phyloP scores from a whole-genome alignment of 2,329 filamentous ascomycete species.

The Dactylellina leptospora region DNA sequence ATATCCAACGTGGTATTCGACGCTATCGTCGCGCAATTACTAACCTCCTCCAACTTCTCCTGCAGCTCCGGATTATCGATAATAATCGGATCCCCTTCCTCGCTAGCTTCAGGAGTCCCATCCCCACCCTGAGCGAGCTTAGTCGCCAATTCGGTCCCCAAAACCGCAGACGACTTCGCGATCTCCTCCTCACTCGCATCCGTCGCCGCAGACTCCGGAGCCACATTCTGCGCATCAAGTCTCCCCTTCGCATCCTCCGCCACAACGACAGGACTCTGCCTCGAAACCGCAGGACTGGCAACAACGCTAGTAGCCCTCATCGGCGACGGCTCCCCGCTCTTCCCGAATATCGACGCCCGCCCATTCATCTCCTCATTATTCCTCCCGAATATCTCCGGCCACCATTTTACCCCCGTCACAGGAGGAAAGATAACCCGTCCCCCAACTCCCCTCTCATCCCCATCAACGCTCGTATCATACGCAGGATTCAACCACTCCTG shows the following conservation, averaged over 20 bases:
- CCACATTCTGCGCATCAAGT: slow-evolving; percentile 4
- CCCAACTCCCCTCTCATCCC: slow-evolving; percentile 65
- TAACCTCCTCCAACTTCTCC: slow-evolving; percentile 16
- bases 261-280: slow-evolving; percentile 54
- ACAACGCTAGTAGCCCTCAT: slow-evolving; percentile 65
- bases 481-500: slow-evolving; percentile 82
- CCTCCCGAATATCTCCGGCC: slow-evolving; percentile 85
- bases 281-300: slow-evolving; percentile 59
- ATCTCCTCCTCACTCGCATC: slow-evolving; percentile 28
- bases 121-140: slow-evolving; percentile 24
- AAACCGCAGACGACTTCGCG: slow-evolving; percentile 30
- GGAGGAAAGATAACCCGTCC: slow-evolving; percentile 86
- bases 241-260: slow-evolving; percentile 23
- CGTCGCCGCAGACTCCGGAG: neutral
- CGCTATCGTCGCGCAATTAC: slow-evolving; percentile 35
- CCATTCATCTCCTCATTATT: slow-evolving; percentile 94
- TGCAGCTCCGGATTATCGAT: slow-evolving; percentile 20
- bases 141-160: slow-evolving; percentile 33
- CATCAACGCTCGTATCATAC: slow-evolving; percentile 76
- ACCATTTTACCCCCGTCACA: slow-evolving; percentile 80
- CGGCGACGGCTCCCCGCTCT: slow-evolving; percentile 34
- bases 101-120: neutral
- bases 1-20: slow-evolving; percentile 40
- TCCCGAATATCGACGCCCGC: slow-evolving; percentile 36
- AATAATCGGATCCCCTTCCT: slow-evolving; percentile 14